Evolutionary conservation across 768 basidiomycete species (phyloP).

Genomic region (Cubamyces sp.): DNA sequence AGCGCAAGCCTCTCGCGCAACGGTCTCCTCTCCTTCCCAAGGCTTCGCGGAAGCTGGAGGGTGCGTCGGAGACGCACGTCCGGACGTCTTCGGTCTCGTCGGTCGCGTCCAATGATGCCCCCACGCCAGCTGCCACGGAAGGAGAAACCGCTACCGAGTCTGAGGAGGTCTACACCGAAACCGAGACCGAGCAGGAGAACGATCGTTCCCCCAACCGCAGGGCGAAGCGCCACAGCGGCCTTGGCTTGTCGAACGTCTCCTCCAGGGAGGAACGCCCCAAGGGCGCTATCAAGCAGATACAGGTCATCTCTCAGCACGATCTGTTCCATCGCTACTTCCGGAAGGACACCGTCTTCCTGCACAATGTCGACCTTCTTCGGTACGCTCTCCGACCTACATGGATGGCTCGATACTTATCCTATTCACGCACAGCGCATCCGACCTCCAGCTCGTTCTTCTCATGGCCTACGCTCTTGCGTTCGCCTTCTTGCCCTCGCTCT

Average conservation of each 20-base stretch:
- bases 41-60: slow-evolving; percentile 23
- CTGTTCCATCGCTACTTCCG: slow-evolving; percentile 89
- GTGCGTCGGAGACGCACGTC: slow-evolving; percentile 17
- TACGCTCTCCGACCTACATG: slow-evolving; percentile 40
- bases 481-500: slow-evolving; percentile 61
- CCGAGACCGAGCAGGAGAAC: slow-evolving; percentile 52
- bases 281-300: slow-evolving; percentile 6
- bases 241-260: slow-evolving; percentile 11
- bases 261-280: slow-evolving; percentile 4
- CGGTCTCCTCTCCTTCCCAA: slow-evolving; percentile 65
- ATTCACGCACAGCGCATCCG: slow-evolving; percentile 65
- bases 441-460: slow-evolving; percentile 78
- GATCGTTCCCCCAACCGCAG: slow-evolving; percentile 17
- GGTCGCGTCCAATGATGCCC: slow-evolving; percentile 23
- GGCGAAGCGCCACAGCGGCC: slow-evolving; percentile 15
- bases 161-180: slow-evolving; percentile 63
- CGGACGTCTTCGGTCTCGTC: slow-evolving; percentile 34
- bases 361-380: slow-evolving; percentile 87
- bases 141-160: slow-evolving; percentile 77
- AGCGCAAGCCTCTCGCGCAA: slow-evolving; percentile 86
- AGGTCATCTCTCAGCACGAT: slow-evolving; percentile 76
- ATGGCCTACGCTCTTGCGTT: slow-evolving; percentile 67
- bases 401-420: slow-evolving; percentile 21
- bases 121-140: slow-evolving; percentile 70
- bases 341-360: slow-evolving; percentile 79